These are phyloP conservation scores for Citrus inodora DNA, from an alignment of 345 rosid species.

Conservation along the genomic window DNA sequence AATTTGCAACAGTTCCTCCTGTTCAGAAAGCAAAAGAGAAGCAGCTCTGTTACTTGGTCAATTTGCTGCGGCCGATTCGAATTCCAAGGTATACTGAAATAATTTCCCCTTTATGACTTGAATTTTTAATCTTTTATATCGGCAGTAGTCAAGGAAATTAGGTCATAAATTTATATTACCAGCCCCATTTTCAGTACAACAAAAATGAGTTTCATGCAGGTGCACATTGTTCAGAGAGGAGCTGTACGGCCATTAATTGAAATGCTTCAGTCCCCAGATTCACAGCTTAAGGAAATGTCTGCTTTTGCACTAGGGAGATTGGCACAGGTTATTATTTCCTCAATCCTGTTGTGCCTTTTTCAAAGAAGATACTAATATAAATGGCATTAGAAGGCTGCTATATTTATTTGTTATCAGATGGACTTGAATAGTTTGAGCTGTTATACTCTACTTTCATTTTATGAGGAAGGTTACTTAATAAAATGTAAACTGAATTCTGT, in stretches of 20 bases:
- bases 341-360: not conserved
- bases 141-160: not conserved
- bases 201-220: slow-evolving; percentile 39
- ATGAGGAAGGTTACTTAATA: not conserved
- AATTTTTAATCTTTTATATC: not conserved
- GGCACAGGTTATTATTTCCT: slow-evolving; percentile 58
- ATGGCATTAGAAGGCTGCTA: not conserved
- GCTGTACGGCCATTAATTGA: slow-evolving; percentile 64
- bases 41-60: slow-evolving; percentile 77
- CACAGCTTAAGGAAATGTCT: slow-evolving; percentile 68
- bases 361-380: not conserved
- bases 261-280: slow-evolving; percentile 64
- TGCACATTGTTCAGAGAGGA: slow-evolving; percentile 78
- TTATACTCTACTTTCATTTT: not conserved
- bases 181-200: not conserved
- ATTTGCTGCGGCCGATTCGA: slow-evolving; percentile 77
- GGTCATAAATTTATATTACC: not conserved
- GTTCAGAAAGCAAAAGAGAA: slow-evolving; percentile 73
- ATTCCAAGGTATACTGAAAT: slow-evolving; percentile 54
- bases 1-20: slow-evolving; percentile 47
- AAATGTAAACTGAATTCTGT: not conserved
- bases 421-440: not conserved
- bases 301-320: slow-evolving; percentile 81
- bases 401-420: not conserved
- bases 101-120: slow-evolving; percentile 8